Evolutionary conservation across 1,284 basidiomycete genomes (phyloP).

Genomic region (Lentinula novae-zelandiae): DNA sequence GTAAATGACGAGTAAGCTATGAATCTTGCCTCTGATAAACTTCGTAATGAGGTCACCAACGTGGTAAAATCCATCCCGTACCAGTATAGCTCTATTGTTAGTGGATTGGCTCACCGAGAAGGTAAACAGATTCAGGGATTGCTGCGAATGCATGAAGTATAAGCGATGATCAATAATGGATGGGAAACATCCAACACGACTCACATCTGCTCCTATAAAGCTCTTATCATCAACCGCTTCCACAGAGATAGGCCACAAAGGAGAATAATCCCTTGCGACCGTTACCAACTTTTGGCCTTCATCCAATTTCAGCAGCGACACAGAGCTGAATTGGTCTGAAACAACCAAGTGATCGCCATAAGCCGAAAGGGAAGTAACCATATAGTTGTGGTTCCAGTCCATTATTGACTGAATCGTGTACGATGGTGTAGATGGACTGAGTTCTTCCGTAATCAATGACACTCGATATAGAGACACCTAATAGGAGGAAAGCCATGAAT

Average conservation of each 20-base stretch:
- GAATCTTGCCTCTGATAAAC: constrained; percentile 53
- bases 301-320: constrained; percentile 64
- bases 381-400: constrained; percentile 78
- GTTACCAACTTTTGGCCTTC: constrained; percentile 46
- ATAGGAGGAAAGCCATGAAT: not conserved
- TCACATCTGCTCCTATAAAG: constrained; percentile 77
- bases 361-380: constrained; percentile 61
- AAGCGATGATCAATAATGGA: too few relatives aligned
- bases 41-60: constrained; percentile 71
- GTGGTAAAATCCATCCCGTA: constrained; percentile 62
- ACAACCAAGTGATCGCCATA: constrained; percentile 52
- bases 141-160: constrained; percentile 32
- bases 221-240: constrained; percentile 50
- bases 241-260: constrained; percentile 67
- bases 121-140: constrained; percentile 74
- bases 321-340: constrained; percentile 82
- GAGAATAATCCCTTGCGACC: constrained; percentile 74
- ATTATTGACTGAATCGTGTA: constrained; percentile 42
- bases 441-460: constrained; percentile 23
- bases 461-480: constrained; percentile 48
- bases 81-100: constrained; percentile 39
- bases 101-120: constrained; percentile 48
- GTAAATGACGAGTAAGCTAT: constrained; percentile 3
- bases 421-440: constrained; percentile 15
- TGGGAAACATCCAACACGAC: constrained; percentile 16